A percentile compares a stretch with the other conserved stretches of the same genome.
These are phyloP conservation scores for Ceratobasidium papillatum DNA, from an alignment of 1,284 basidiomycete genomes.

Conservation along the genomic window DNA sequence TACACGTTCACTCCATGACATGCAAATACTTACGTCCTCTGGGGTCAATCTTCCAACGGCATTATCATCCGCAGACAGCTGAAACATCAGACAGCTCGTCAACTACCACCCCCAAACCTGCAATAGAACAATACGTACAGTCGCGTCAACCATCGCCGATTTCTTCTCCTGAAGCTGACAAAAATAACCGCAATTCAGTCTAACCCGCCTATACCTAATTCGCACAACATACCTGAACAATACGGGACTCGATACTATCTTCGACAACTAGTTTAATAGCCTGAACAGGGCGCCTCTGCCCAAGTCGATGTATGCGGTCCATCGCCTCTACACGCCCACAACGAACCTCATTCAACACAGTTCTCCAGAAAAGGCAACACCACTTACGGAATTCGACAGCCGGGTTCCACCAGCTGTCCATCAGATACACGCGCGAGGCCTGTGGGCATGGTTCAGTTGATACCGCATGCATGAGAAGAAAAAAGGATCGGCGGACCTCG, in stretches of 20 bases:
- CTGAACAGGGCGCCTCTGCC: constrained; percentile 90
- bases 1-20: constrained; percentile 12
- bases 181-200: constrained; percentile 41
- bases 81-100: neutral
- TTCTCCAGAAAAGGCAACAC: constrained; percentile 36
- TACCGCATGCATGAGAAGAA: neutral
- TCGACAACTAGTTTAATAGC: constrained; percentile 95
- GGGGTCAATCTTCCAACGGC: constrained; percentile 91
- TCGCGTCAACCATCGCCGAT: constrained; percentile 83
- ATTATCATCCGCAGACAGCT: constrained; percentile 75
- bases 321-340: constrained; percentile 77
- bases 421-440: constrained; percentile 90
- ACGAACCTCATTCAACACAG: constrained; percentile 47
- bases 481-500: constrained; percentile 55
- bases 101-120: constrained; percentile 42
- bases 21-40: constrained; percentile 73
- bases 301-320: constrained; percentile 93
- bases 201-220: neutral
- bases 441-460: constrained; percentile 35
- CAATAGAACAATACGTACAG: constrained; percentile 47
- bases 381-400: constrained; percentile 78
- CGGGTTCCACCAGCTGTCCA: constrained; percentile 93
- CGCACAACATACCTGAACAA: constrained; percentile 66
- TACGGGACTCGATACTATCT: constrained; percentile 95
- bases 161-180: constrained; percentile 93